Percentiles rank a stretch among this genome's conserved stretches.
Conservation (phyloP, 2,329 filamentous ascomycete species). For the Ophiostoma australiae region DNA sequence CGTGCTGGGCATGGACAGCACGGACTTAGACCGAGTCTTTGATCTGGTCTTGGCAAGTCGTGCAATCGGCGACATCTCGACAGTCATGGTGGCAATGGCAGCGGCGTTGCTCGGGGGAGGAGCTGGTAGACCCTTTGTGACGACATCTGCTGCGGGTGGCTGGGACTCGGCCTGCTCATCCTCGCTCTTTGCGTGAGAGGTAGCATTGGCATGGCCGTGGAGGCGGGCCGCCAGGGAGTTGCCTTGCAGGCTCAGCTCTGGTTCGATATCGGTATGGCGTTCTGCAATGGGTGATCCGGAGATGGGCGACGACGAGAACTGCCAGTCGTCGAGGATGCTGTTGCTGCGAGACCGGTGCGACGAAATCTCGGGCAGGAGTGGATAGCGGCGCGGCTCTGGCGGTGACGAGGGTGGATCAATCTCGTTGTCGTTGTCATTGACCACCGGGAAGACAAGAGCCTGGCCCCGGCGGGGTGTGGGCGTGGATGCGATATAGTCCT, state of each 20-base stretch:
- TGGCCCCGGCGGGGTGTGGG: slow-evolving; percentile 57
- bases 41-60: background rate
- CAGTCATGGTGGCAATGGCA: background rate
- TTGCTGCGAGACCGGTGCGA: slow-evolving; percentile 41
- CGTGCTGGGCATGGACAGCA: slow-evolving; percentile 16
- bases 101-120: background rate
- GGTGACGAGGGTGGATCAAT: slow-evolving; percentile 55
- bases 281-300: slow-evolving; percentile 46
- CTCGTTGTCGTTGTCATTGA: slow-evolving; percentile 37
- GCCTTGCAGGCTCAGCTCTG: slow-evolving; percentile 23
- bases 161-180: background rate
- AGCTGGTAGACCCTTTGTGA: background rate
- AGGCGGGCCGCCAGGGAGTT: background rate
- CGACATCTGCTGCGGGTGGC: background rate
- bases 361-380: slow-evolving; percentile 49
- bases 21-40: slow-evolving; percentile 2
- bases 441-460: slow-evolving; percentile 42
- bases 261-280: slow-evolving; percentile 31
- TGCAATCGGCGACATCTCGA: slow-evolving; percentile 15
- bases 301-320: slow-evolving; percentile 52
- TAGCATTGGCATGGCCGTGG: background rate
- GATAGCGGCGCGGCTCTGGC: slow-evolving; percentile 50
- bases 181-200: background rate
- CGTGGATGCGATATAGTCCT: slow-evolving; percentile 54
- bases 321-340: slow-evolving; percentile 44